Percentiles rank a stretch among this genome's conserved stretches.
These are phyloP conservation scores for Xerocomellus amylosporus DNA, from an alignment of 768 basidiomycete genomes.

Conservation along the genomic window DNA sequence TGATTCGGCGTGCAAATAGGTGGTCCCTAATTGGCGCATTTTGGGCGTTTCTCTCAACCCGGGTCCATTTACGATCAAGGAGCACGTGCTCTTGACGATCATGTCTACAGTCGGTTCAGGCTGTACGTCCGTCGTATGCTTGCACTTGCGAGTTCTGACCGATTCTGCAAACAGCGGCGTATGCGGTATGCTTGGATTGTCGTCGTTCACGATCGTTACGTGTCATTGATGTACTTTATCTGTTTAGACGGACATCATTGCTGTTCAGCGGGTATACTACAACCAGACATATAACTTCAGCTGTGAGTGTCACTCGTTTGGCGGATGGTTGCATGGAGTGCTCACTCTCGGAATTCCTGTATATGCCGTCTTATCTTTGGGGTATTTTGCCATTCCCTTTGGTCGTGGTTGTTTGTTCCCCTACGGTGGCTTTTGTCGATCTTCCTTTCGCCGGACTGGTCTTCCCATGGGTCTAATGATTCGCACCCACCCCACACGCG, in stretches of 20 bases:
- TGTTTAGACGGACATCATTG: conserved; percentile 60
- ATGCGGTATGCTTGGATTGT: conserved; percentile 34
- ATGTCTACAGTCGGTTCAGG: conserved; percentile 52
- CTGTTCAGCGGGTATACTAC: conserved; percentile 72
- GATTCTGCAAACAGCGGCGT: conserved; percentile 36
- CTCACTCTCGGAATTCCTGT: background rate
- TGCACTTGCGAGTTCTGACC: background rate
- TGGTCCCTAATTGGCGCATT: conserved; percentile 50
- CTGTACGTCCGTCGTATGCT: conserved; percentile 16
- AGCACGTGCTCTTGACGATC: conserved; percentile 64
- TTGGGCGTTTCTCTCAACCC: conserved; percentile 67
- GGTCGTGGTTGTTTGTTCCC: background rate
- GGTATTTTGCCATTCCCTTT: too few relatives aligned
- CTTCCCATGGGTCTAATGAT: background rate
- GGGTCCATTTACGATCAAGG: conserved; percentile 76
- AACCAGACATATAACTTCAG: conserved; percentile 52
- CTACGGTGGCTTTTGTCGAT: background rate
- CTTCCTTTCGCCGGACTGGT: background rate
- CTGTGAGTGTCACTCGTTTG: conserved; percentile 30
- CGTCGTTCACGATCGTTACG: background rate
- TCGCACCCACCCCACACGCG: background rate
- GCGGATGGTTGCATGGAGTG: background rate
- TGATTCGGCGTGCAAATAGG: conserved; percentile 16
- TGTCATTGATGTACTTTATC: background rate
- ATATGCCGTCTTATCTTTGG: background rate